Conservation (phyloP, 1,139 yeast genomes). For the Hansenula anomala region DNA sequence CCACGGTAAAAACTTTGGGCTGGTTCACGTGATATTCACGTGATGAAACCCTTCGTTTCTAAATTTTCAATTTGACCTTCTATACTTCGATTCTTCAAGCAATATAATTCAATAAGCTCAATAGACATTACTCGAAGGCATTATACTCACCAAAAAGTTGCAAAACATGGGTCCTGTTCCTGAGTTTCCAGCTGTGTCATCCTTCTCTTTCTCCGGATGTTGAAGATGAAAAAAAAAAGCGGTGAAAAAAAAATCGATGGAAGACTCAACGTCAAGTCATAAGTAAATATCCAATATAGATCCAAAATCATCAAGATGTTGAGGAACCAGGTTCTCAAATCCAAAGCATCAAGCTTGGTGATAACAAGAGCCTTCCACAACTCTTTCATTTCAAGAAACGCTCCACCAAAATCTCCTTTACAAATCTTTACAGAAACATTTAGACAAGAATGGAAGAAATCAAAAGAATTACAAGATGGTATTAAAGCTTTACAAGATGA, state of each 20-base stretch:
- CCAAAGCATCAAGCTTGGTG: not conserved
- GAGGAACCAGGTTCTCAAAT: slow-evolving; percentile 1
- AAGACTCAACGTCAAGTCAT: too few species aligned
- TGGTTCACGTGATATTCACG: too few species aligned
- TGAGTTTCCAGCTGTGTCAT: not conserved
- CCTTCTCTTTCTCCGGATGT: slow-evolving; percentile 2
- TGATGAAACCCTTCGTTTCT: too few species aligned
- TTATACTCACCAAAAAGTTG: too few species aligned
- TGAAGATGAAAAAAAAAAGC: slow-evolving; percentile 1
- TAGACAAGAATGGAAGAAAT: slow-evolving; percentile 84
- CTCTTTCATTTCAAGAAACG: slow-evolving; percentile 11
- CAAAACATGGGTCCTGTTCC: too few species aligned
- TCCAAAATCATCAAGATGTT: slow-evolving; percentile 1
- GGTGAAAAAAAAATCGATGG: not conserved
- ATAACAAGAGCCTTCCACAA: slow-evolving; percentile 18
- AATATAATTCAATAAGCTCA: too few species aligned
- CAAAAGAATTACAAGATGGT: slow-evolving; percentile 83
- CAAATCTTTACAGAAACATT: slow-evolving; percentile 94
- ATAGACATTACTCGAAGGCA: too few species aligned
- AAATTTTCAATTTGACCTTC: too few species aligned
- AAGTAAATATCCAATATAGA: too few species aligned
- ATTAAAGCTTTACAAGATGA: slow-evolving; percentile 96
- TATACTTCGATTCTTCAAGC: too few species aligned
- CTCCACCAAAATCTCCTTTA: slow-evolving; percentile 62
- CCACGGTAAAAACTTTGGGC: too few species aligned